These are phyloP conservation scores for Chlamydomonas sp. DNA, from an alignment of 139 green algal species.

Conservation along the genomic window DNA sequence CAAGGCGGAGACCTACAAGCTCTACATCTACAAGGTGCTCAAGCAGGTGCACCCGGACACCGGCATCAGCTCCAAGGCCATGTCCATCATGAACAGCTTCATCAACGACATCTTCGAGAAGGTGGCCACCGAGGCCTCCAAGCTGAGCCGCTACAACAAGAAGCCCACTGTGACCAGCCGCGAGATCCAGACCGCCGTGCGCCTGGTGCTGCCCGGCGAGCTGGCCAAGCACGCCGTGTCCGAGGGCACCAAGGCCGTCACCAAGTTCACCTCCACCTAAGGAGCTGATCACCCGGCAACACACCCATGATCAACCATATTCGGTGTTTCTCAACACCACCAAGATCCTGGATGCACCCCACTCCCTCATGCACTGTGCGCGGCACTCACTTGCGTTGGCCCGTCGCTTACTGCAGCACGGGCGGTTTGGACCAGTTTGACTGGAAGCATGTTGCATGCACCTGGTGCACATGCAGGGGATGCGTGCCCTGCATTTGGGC, in stretches of 20 bases:
- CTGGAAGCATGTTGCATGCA: too few relatives aligned
- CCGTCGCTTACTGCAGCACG: too few relatives aligned
- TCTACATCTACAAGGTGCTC: slow-evolving; percentile 99
- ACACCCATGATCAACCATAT: too few relatives aligned
- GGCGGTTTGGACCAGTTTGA: too few relatives aligned
- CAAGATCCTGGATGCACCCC: too few relatives aligned
- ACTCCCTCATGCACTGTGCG: too few relatives aligned
- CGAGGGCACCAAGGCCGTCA: slow-evolving; percentile 92
- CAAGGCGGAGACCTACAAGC: slow-evolving; percentile 99
- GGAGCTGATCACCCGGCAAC: too few relatives aligned
- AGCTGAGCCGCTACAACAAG: slow-evolving; percentile 86
- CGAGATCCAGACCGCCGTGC: slow-evolving; percentile 93
- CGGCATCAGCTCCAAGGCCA: slow-evolving; percentile 96
- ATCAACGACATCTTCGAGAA: slow-evolving; percentile 96
- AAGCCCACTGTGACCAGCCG: slow-evolving; percentile 90
- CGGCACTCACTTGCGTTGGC: too few relatives aligned
- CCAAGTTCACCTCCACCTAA: too few relatives aligned
- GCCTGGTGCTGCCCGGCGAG: slow-evolving; percentile 90
- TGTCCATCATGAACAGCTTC: slow-evolving; percentile 99
- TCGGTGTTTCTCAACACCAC: too few relatives aligned
- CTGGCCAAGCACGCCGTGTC: slow-evolving; percentile 90
- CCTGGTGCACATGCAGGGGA: too few relatives aligned
- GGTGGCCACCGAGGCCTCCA: slow-evolving; percentile 83
- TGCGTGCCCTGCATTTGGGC: too few relatives aligned
- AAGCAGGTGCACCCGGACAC: slow-evolving; percentile 96